Percentiles rank a stretch among this genome's conserved stretches.
Evolutionary conservation across 257 asterid species (phyloP).

Genomic region (Gentiana macrophylla): DNA sequence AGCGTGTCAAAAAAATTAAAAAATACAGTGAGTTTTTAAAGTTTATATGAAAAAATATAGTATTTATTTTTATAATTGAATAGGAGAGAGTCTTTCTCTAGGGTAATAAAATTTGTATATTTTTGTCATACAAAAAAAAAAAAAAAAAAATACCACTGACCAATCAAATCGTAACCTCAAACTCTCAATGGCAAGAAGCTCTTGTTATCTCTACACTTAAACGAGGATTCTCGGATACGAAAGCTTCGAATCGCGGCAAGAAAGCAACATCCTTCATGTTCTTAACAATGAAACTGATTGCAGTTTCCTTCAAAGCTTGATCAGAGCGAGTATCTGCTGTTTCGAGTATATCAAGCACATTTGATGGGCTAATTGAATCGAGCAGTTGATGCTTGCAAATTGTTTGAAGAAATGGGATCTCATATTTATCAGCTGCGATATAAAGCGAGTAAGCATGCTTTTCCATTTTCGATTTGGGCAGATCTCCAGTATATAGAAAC

Average conservation of each 20-base stretch:
- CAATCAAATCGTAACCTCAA: too few relatives aligned
- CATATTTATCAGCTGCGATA: constrained; percentile 81
- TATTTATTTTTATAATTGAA: too few relatives aligned
- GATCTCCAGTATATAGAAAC: constrained; percentile 62
- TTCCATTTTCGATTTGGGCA: constrained; percentile 51
- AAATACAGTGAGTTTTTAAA: too few relatives aligned
- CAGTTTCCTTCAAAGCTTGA: constrained; percentile 48
- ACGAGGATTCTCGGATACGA: constrained; percentile 88
- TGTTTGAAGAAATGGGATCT: constrained; percentile 60
- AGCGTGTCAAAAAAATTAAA: too few relatives aligned
- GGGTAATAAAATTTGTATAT: too few relatives aligned
- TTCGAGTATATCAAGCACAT: constrained; percentile 69
- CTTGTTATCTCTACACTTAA: constrained; percentile 80
- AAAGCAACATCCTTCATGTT: constrained; percentile 89
- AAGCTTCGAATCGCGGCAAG: constrained; percentile 57
- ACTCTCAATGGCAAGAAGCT: constrained; percentile 32
- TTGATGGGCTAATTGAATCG: constrained; percentile 44
- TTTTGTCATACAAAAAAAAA: too few relatives aligned
- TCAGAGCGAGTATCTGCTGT: constrained; percentile 73
- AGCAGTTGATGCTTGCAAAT: constrained; percentile 70
- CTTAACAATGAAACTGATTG: constrained; percentile 57
- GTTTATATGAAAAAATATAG: too few relatives aligned
- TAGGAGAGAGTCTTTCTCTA: too few relatives aligned
- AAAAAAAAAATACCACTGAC: too few relatives aligned
- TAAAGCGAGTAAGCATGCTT: constrained; percentile 62